These are phyloP conservation scores for Nakazawaea wyomingensis DNA, from an alignment of 805 yeast species.

Conservation along the genomic window DNA sequence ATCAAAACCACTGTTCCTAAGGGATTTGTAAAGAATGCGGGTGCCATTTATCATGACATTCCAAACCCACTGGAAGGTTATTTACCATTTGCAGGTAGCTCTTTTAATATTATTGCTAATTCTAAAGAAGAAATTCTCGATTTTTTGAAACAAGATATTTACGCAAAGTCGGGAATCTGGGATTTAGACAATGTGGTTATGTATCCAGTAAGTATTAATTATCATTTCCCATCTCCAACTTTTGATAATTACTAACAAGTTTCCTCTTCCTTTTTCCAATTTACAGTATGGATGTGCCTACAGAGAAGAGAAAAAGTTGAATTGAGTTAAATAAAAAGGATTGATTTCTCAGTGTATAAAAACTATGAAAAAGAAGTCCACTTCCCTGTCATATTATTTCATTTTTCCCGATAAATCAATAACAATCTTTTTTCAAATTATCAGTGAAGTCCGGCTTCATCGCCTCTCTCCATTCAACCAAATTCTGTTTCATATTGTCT, in stretches of 20 bases:
- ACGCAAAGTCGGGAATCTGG: conserved; percentile 67
- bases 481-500: conserved; percentile 28
- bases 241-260: background rate
- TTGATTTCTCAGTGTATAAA: too few relatives aligned
- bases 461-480: conserved; percentile 39
- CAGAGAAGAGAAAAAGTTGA: conserved; percentile 31
- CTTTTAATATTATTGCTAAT: conserved; percentile 58
- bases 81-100: conserved; percentile 61
- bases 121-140: conserved; percentile 61
- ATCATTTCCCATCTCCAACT: background rate
- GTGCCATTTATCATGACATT: conserved; percentile 46
- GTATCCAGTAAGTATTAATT: conserved; percentile 36
- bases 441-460: background rate
- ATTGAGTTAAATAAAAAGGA: conserved; percentile 1
- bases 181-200: conserved; percentile 59
- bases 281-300: conserved; percentile 33
- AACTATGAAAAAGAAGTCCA: too few relatives aligned
- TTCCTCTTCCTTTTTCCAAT: background rate
- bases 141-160: conserved; percentile 58
- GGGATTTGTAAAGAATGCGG: conserved; percentile 44
- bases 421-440: conserved; percentile 16
- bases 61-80: conserved; percentile 30
- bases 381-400: too few relatives aligned
- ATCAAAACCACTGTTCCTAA: conserved; percentile 37
- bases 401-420: too few relatives aligned